These are phyloP conservation scores for Trichoderma aggressivum DNA, from an alignment of 2,329 filamentous ascomycete species.

Conservation along the genomic window DNA sequence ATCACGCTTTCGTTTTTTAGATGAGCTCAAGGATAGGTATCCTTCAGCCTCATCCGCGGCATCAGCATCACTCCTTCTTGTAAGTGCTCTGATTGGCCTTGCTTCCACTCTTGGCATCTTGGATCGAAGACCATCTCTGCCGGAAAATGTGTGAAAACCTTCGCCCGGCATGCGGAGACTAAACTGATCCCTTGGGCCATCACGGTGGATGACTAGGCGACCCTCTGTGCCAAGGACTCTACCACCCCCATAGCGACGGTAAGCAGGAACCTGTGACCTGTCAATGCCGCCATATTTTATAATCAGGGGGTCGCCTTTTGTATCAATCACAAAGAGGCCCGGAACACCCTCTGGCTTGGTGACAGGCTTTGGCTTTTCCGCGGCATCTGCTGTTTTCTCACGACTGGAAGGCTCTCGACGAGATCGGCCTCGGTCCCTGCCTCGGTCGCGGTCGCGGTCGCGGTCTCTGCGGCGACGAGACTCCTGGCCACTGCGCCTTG, in stretches of 20 bases:
- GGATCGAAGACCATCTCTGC: slow-evolving; percentile 48
- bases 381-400: neutral
- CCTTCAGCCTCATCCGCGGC: slow-evolving; percentile 36
- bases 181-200: slow-evolving; percentile 56
- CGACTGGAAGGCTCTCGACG: slow-evolving; percentile 6
- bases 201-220: slow-evolving; percentile 63
- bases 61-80: slow-evolving; percentile 24
- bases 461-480: slow-evolving; percentile 20
- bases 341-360: slow-evolving; percentile 20
- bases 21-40: slow-evolving; percentile 46
- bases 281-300: slow-evolving; percentile 71
- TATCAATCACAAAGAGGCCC: slow-evolving; percentile 60
- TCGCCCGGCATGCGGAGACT: slow-evolving; percentile 46
- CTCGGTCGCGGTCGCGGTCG: neutral
- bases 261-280: slow-evolving; percentile 66
- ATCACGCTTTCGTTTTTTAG: slow-evolving; percentile 42
- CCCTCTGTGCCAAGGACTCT: slow-evolving; percentile 63
- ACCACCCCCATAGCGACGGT: slow-evolving; percentile 66
- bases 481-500: slow-evolving; percentile 21
- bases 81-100: slow-evolving; percentile 40
- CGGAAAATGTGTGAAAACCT: slow-evolving; percentile 28
- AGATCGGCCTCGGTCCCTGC: neutral
- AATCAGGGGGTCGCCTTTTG: slow-evolving; percentile 72
- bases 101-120: slow-evolving; percentile 39
- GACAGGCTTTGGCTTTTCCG: slow-evolving; percentile 1